Conservation (phyloP, 2,329 filamentous ascomycete species). For the Fonsecaea pedrosoi region DNA sequence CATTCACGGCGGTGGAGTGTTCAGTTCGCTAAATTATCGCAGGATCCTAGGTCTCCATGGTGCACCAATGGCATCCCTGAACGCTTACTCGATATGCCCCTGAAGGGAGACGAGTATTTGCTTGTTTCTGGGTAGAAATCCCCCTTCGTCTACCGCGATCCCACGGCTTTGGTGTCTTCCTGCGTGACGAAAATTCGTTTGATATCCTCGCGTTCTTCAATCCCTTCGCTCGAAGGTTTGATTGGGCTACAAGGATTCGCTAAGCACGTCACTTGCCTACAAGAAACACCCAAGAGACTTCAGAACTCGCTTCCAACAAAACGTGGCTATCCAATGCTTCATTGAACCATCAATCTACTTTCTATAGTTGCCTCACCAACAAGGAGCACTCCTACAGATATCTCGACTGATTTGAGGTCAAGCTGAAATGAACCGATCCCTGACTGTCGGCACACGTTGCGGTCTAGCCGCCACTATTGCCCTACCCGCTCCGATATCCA, state of each 20-base stretch:
- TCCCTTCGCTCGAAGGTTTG: not conserved
- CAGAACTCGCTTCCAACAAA: slow-evolving; percentile 1
- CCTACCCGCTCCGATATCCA: slow-evolving; percentile 12
- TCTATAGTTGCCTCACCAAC: not conserved
- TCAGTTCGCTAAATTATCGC: not conserved
- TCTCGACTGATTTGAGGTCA: not conserved
- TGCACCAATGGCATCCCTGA: slow-evolving; percentile 1
- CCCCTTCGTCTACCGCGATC: not conserved
- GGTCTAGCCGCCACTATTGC: slow-evolving; percentile 9
- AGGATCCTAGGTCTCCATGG: not conserved
- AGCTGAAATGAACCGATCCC: no score
- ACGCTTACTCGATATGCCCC: not conserved
- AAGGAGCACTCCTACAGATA: not conserved
- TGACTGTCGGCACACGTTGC: not conserved
- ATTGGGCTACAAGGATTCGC: slow-evolving; percentile 1
- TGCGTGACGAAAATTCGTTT: slow-evolving; percentile 3
- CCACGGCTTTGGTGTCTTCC: not conserved
- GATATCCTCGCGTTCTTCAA: not conserved
- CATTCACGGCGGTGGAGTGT: not conserved
- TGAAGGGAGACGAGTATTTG: not conserved
- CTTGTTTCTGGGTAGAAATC: not conserved
- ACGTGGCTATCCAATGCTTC: slow-evolving; percentile 5
- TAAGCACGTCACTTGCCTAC: not conserved
- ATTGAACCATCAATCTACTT: not conserved
- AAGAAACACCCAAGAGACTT: not conserved